phyloP scores from a whole-genome alignment of 352 stramenopile species.

The Phytophthora meadii region DNA sequence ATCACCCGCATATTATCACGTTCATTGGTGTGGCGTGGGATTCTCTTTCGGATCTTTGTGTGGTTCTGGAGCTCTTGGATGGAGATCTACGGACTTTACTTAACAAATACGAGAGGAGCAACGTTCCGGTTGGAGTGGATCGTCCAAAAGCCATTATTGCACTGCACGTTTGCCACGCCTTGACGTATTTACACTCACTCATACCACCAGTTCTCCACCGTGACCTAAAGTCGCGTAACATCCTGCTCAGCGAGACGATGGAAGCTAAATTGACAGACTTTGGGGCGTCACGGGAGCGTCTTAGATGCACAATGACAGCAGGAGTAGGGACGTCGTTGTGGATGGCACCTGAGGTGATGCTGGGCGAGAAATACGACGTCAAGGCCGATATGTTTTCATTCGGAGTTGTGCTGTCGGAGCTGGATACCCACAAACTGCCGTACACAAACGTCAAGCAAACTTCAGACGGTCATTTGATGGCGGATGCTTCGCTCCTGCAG shows the following conservation, averaged over 20 bases:
- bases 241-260: constrained; percentile 36
- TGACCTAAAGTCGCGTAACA: constrained; percentile 65
- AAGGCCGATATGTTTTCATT: constrained; percentile 23
- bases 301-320: constrained; percentile 14
- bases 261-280: constrained; percentile 38
- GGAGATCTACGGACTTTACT: not conserved
- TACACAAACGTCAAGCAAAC: constrained; percentile 1
- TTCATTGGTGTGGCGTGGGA: constrained; percentile 69
- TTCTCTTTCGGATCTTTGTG: constrained; percentile 39
- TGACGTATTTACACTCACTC: constrained; percentile 26
- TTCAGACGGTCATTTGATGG: not conserved
- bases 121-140: constrained; percentile 6
- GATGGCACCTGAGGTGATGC: constrained; percentile 15
- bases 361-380: constrained; percentile 16
- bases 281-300: constrained; percentile 19
- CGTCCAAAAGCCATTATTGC: constrained; percentile 25
- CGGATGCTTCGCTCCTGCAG: not conserved
- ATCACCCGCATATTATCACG: constrained; percentile 58
- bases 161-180: constrained; percentile 36
- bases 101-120: not conserved
- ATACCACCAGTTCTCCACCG: constrained; percentile 43
- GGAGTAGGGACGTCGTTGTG: constrained; percentile 22
- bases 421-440: constrained; percentile 1
- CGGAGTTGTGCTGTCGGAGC: constrained; percentile 7
- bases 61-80: constrained; percentile 53